phyloP scores from a whole-genome alignment of 345 rosid species.

The Boechera retrofracta region DNA sequence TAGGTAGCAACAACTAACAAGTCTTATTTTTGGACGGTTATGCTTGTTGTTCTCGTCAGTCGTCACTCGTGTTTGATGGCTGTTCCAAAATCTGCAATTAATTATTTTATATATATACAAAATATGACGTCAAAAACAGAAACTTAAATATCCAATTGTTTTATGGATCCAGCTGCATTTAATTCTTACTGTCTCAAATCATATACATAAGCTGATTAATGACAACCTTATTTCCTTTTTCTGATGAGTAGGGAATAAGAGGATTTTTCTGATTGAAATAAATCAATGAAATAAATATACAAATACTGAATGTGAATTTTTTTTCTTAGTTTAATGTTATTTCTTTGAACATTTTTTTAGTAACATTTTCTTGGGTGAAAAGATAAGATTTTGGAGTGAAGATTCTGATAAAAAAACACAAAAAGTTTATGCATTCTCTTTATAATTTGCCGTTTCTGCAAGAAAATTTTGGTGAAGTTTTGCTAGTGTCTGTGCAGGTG shows the following conservation, averaged over 20 bases:
- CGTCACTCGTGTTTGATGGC: neutral
- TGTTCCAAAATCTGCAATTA: neutral
- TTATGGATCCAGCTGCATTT: neutral
- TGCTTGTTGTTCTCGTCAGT: neutral
- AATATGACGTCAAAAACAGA: neutral
- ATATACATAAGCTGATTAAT: neutral
- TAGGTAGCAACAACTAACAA: conserved; percentile 7
- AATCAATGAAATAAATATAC: neutral
- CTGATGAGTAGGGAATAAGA: neutral
- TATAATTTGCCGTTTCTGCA: neutral
- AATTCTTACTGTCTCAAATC: neutral
- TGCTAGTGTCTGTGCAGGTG: conserved; percentile 53
- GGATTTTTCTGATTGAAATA: conserved; percentile 1
- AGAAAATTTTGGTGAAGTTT: neutral
- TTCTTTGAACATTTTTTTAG: neutral
- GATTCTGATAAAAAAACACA: neutral
- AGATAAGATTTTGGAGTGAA: conserved; percentile 11
- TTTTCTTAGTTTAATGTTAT: neutral
- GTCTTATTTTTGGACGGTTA: neutral
- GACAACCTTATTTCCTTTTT: neutral
- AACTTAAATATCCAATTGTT: neutral
- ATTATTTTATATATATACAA: neutral
- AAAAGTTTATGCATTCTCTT: neutral
- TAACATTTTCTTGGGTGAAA: neutral
- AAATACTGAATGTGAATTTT: neutral